Conservation (phyloP, 148 eudicot genomes). For the Amaranthus hypochondriacus region DNA sequence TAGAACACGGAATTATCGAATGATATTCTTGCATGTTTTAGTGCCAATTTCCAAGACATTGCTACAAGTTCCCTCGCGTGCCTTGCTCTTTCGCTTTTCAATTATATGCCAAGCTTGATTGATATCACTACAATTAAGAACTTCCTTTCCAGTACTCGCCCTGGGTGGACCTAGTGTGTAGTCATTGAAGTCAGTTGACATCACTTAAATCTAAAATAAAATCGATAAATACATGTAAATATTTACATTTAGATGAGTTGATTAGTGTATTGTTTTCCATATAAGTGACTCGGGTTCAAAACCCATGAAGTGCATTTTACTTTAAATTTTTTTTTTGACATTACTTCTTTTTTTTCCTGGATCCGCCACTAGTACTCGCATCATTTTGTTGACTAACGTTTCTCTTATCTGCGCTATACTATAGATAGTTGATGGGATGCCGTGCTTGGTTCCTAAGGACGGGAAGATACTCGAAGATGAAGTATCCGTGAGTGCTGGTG, state of each 20-base stretch:
- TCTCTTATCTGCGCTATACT: neutral
- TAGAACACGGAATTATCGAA: neutral
- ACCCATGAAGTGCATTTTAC: too few relatives aligned
- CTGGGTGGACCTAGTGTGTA: too few relatives aligned
- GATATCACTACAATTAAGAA: neutral
- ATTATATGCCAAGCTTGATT: neutral
- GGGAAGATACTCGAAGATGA: conserved; percentile 66
- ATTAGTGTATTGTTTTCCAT: too few relatives aligned
- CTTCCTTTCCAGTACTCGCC: neutral
- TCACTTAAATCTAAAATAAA: too few relatives aligned
- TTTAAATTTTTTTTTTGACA: too few relatives aligned
- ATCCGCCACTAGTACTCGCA: neutral
- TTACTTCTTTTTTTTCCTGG: neutral
- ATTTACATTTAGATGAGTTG: too few relatives aligned
- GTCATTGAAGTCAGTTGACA: too few relatives aligned
- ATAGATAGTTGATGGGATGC: conserved; percentile 82
- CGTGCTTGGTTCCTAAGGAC: conserved; percentile 75
- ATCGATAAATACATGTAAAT: too few relatives aligned
- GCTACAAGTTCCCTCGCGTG: neutral
- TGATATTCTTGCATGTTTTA: too few relatives aligned
- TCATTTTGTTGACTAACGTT: neutral
- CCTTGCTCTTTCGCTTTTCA: neutral
- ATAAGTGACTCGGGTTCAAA: too few relatives aligned
- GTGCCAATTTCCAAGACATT: too few relatives aligned
- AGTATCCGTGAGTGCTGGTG: conserved; percentile 16